Percentiles rank a stretch among this genome's conserved stretches.
Evolutionary conservation across 2,329 filamentous ascomycete genomes (phyloP).

Genomic region (Talaromyces sp.): DNA sequence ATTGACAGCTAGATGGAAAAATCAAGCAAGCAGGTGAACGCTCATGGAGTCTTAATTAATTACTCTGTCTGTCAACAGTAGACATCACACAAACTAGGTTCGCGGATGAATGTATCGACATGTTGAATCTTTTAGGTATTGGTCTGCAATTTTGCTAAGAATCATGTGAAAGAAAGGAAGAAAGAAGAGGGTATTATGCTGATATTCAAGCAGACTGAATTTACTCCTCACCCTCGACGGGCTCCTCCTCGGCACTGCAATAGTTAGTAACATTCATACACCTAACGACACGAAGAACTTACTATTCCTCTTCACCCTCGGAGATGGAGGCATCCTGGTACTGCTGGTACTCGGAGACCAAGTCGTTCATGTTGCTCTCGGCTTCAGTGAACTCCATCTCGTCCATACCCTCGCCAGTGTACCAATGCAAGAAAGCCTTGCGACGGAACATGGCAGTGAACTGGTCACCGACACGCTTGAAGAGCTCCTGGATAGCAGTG

Average conservation of each 20-base stretch:
- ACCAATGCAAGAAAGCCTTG: conserved; percentile 99
- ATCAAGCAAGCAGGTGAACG: neutral
- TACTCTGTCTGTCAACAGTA: conserved; percentile 13
- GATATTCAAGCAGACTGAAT: conserved; percentile 19
- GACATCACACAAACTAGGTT: conserved; percentile 10
- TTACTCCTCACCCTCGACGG: conserved; percentile 70
- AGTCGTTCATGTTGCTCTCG: conserved; percentile 99
- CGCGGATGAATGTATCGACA: conserved; percentile 10
- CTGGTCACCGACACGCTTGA: conserved; percentile 99
- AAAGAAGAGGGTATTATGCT: conserved; percentile 19
- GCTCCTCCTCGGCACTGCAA: conserved; percentile 68
- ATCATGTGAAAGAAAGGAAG: neutral
- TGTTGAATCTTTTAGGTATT: neutral
- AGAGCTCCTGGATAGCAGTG: conserved; percentile 99
- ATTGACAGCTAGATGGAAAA: neutral
- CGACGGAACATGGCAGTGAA: conserved; percentile 99
- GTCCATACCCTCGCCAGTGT: conserved; percentile 99
- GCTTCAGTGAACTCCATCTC: conserved; percentile 99
- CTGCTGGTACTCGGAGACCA: conserved; percentile 99
- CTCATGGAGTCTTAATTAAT: conserved; percentile 7
- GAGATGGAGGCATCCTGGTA: conserved; percentile 99
- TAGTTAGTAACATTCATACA: conserved; percentile 21
- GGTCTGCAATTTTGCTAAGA: neutral
- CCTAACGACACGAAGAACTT: conserved; percentile 25
- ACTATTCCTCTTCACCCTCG: conserved; percentile 93